Conservation (phyloP, 805 yeast species). For the Hanseniaspora clermontiae region DNA sequence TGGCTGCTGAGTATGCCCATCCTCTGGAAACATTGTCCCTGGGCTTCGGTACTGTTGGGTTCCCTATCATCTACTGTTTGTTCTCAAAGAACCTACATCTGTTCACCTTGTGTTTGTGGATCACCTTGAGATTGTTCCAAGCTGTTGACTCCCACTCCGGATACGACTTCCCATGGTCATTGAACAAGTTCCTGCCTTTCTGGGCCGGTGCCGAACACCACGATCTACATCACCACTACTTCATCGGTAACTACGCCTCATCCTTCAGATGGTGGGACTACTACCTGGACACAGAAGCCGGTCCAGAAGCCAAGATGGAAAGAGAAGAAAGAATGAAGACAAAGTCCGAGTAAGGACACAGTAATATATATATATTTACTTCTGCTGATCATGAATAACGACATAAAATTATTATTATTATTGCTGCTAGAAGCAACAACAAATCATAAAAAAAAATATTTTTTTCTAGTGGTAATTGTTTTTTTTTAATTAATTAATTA, state of each 20-base stretch:
- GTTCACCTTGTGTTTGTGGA: constrained; percentile 83
- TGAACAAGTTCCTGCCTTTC: constrained; percentile 81
- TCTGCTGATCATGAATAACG: not conserved
- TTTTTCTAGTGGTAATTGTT: not conserved
- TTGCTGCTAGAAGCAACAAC: not conserved
- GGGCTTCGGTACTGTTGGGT: constrained; percentile 93
- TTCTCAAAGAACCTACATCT: constrained; percentile 68
- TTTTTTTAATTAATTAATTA: not conserved
- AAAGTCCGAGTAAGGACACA: constrained; percentile 19
- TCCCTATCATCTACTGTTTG: constrained; percentile 75
- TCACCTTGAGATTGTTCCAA: constrained; percentile 76
- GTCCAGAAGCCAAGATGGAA: constrained; percentile 60
- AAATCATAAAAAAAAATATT: not conserved
- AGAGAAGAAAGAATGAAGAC: constrained; percentile 55
- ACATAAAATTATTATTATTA: too few relatives aligned
- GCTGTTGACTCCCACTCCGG: constrained; percentile 98
- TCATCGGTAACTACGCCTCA: constrained; percentile 89
- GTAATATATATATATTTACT: not conserved
- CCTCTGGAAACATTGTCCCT: constrained; percentile 83
- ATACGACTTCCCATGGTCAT: constrained; percentile 93
- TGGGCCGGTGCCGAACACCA: constrained; percentile 99
- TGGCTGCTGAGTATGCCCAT: constrained; percentile 95
- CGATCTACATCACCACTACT: constrained; percentile 92
- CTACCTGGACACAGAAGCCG: constrained; percentile 78
- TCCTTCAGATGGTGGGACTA: constrained; percentile 95